Evolutionary conservation across 1,284 basidiomycete genomes (phyloP), one percentile per base, ranked within the genome.

Genomic region (Hymenochaete sp.): DNA sequence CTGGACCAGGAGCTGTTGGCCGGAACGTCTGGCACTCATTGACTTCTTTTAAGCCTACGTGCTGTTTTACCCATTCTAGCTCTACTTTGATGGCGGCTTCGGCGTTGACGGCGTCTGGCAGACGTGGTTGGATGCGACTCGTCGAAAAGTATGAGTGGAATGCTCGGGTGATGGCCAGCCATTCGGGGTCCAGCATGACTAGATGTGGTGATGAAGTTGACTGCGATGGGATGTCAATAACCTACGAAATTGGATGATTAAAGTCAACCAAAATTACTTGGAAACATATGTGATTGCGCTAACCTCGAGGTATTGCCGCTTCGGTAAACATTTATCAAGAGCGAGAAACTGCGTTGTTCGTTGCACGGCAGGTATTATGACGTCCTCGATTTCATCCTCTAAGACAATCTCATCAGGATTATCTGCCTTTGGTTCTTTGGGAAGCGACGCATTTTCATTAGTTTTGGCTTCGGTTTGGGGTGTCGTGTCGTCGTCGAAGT

Each of bases 151-250:
- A 83, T 0, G 81, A 78, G 54, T 95, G 80, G 54, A 93, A 82
- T 0, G 88, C 91, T 4, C 87, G 82, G 0, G 81, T 82, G 59
- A 98, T 92, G 0, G 93, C 93, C 18, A 98, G 77, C 96, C 95
- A 98, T 61, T 91, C 76, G 2, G 82, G 82, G 59, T 96, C 90
- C 62, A 79, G 97, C 1, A 72, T 68, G 24, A 85, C 53, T 1
- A 59, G 65, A 21, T 74, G 68, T 0, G 59, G 21, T 24, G 46
- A 32, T 31, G 53, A 29, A 47, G 56, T 22, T 40, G 53, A 38
- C n/a, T 49, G 36, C 0, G 64, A 63, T 0, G 67, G 67, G 27
- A 90, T 64, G 44, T 93, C 83, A 37, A 92, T 61, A 38, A 92
- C 75, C 88, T 92, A 52, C 18, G 13, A 43, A 8, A 33, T 25